phyloP scores from a whole-genome alignment of 2,329 filamentous ascomycete genomes.

The Macrophomina phaseolina region DNA sequence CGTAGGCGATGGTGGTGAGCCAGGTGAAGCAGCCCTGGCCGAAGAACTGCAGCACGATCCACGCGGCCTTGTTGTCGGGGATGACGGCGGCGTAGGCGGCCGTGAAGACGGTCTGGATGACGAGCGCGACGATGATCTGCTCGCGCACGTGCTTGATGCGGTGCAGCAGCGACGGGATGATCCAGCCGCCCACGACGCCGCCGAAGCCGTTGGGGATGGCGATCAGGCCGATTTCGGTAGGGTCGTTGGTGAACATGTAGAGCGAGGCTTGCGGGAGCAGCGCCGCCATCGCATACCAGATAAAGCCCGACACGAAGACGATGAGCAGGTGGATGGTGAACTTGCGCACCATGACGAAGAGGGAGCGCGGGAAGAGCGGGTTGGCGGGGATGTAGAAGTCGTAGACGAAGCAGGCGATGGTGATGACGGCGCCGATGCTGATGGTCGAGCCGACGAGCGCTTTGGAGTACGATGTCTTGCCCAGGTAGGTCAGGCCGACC shows the following conservation, averaged over 20 bases:
- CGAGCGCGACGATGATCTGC: constrained; percentile 33
- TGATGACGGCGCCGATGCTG: constrained; percentile 34
- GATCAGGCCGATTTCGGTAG: constrained; percentile 33
- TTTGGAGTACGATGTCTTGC: constrained; percentile 38
- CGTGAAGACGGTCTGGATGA: constrained; percentile 36
- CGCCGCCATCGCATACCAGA: constrained; percentile 37
- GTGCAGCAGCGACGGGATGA: constrained; percentile 32
- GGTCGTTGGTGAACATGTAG: constrained; percentile 33
- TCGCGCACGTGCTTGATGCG: constrained; percentile 33
- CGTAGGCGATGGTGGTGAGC: constrained; percentile 34
- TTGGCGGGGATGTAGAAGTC: constrained; percentile 33
- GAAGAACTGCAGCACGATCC: constrained; percentile 35
- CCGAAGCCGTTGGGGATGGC: constrained; percentile 33
- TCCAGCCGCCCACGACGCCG: constrained; percentile 31
- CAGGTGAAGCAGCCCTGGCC: constrained; percentile 34
- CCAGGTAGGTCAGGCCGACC: constrained; percentile 55
- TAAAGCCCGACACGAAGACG: constrained; percentile 38
- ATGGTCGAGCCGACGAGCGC: constrained; percentile 37
- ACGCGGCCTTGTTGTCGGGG: constrained; percentile 32
- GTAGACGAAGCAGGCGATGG: constrained; percentile 32
- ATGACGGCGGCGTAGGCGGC: constrained; percentile 34
- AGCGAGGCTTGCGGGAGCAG: constrained; percentile 34
- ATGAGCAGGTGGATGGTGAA: constrained; percentile 39
- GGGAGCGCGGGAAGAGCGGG: constrained; percentile 38
- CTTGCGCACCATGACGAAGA: constrained; percentile 37